Evolutionary conservation across 306 rosid species (phyloP).

Genomic region (Quercus berberidifolia): DNA sequence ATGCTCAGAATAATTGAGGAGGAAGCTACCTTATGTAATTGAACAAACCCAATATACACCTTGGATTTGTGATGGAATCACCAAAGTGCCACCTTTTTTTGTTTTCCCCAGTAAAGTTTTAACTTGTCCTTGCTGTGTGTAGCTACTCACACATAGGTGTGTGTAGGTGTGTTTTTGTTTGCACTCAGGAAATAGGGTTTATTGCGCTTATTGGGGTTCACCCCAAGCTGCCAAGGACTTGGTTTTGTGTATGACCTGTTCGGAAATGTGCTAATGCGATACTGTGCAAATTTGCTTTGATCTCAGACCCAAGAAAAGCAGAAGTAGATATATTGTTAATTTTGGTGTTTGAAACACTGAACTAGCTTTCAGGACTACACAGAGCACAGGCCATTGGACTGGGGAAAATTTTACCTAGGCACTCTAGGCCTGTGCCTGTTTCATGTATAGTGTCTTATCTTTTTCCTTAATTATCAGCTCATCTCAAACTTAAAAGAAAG

Average conservation of each 20-base stretch:
- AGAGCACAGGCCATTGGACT: too few relatives aligned
- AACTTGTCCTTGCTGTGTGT: background rate
- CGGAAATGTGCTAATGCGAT: background rate
- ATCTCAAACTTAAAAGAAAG: too few relatives aligned
- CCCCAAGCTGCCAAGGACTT: background rate
- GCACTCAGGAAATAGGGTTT: background rate
- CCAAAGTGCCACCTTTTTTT: conserved; percentile 9
- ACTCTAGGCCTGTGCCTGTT: too few relatives aligned
- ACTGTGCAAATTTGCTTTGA: background rate
- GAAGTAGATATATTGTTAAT: too few relatives aligned
- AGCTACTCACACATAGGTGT: background rate
- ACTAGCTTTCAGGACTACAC: too few relatives aligned
- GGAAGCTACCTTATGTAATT: conserved; percentile 42
- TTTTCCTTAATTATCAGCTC: too few relatives aligned
- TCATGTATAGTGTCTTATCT: too few relatives aligned
- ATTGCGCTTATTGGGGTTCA: background rate
- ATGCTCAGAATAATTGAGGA: conserved; percentile 68
- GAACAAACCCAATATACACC: conserved; percentile 12
- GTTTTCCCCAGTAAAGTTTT: background rate
- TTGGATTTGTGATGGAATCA: conserved; percentile 28
- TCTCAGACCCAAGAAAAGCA: background rate
- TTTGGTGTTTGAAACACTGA: too few relatives aligned
- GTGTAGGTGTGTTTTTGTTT: background rate
- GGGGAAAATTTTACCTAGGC: too few relatives aligned
- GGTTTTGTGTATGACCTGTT: background rate